Conservation (phyloP, 441 rosid species). For the Syzygium malaccense region DNA sequence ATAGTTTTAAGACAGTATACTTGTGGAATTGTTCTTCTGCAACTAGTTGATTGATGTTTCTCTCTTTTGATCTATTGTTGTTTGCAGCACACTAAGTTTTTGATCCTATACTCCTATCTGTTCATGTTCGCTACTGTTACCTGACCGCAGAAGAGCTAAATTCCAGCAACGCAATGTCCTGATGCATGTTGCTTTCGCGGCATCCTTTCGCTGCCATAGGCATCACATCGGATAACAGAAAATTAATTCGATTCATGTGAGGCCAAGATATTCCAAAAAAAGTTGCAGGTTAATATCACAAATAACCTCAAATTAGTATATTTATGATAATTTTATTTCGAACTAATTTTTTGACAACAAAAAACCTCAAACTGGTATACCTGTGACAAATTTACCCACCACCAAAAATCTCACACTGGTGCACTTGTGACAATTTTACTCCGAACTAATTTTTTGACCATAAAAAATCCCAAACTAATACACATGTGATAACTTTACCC, state of each 20-base stretch:
- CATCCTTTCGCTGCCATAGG: too few species aligned
- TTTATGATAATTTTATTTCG: accelerated
- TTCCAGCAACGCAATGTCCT: background rate
- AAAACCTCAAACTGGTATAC: too few species aligned
- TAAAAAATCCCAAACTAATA: too few species aligned
- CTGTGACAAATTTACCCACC: too few species aligned
- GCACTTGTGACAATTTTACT: too few species aligned
- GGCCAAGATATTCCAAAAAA: background rate
- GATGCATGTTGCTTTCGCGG: too few species aligned
- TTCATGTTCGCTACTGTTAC: background rate
- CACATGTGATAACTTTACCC: too few species aligned
- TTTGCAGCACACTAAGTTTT: background rate
- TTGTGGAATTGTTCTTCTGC: background rate
- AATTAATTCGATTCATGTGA: background rate
- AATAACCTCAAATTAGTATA: too few species aligned
- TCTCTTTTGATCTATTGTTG: background rate
- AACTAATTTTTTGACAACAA: too few species aligned
- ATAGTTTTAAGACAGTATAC: background rate
- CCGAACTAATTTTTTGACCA: too few species aligned
- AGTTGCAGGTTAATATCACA: background rate
- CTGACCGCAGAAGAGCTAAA: background rate
- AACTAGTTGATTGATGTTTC: background rate
- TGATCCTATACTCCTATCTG: background rate
- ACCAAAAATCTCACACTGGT: too few species aligned
- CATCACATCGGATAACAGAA: too few species aligned